These are phyloP conservation scores for Wickerhamomyces sp. DNA, from an alignment of 1,139 yeast species.

Conservation along the genomic window DNA sequence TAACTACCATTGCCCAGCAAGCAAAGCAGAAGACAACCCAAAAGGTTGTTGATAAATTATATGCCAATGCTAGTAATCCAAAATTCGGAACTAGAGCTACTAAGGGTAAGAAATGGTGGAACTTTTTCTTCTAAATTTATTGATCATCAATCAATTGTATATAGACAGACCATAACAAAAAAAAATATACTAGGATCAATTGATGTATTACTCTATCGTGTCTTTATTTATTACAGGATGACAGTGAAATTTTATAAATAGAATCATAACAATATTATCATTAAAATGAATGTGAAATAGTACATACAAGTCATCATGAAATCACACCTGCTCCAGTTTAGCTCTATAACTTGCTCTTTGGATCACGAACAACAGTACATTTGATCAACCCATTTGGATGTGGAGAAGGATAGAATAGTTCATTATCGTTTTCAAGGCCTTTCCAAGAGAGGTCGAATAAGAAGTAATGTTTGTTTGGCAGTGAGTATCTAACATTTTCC, in stretches of 20 bases:
- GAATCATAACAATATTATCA: neutral
- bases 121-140: constrained; percentile 45
- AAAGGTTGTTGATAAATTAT: constrained; percentile 21
- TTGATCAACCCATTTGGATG: constrained; percentile 91
- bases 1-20: constrained; percentile 18
- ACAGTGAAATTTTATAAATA: no score
- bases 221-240: no score
- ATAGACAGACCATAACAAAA: no score
- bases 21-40: constrained; percentile 17
- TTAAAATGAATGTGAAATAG: no score
- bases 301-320: neutral
- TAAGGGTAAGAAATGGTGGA: constrained; percentile 54
- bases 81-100: constrained; percentile 53
- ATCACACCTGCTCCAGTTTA: neutral
- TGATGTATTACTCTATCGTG: no score
- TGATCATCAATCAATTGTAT: neutral
- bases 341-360: constrained; percentile 43
- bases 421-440: constrained; percentile 74
- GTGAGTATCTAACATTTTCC: constrained; percentile 60
- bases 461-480: constrained; percentile 91
- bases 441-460: constrained; percentile 79
- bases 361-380: constrained; percentile 71
- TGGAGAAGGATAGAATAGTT: constrained; percentile 82
- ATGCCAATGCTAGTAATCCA: constrained; percentile 24
- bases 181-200: no score